Evolutionary conservation across 2,329 filamentous ascomycete species (phyloP), one percentile per base, ranked within the genome.

Genomic region (Thielaviopsis cerberus): DNA sequence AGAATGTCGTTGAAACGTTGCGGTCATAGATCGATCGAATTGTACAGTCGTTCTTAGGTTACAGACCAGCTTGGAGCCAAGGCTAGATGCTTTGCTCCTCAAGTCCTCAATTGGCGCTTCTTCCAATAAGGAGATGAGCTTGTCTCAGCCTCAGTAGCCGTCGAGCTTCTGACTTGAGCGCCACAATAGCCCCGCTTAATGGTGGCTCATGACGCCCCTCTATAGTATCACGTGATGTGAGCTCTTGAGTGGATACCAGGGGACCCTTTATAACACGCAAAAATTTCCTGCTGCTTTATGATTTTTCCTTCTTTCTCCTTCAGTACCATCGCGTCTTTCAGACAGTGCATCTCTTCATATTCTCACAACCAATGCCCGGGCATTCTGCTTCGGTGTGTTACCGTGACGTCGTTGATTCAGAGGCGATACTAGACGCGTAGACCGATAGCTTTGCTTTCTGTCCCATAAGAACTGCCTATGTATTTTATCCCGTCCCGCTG

Each of bases 341-440:
- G 87, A 91, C 86, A 91, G 86, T 90, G 81, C 86, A 85, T 79
- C 77, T 77, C 83, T 83, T 81, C 76, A 78, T 74, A 57, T 54
- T 70, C 71, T 74, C 70, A 70, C 72, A 74, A 48, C 75, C 74
- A 70, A 74, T 70, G 70, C 74, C 72, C 71, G 74, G 76, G 73
- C 85, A 77, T 90, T 86, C 81, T 89, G 85, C 41, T 76, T 73
- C 73, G 75, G 67, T 63, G 68, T 73, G 71, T 72, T 72, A 71
- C 66, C 69, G 76, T 75, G 73, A 72, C 66, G 72, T 73, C 72
- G 71, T 86, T 83, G 82, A 77, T 83, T 78, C 72, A 71, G 66
- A 70, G 73, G 77, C 78, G 77, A 77, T 82, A 79, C 75, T 58
- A 56, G 59, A 61, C 59, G 59, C 59, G 59, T 61, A 61, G 59